These are phyloP conservation scores for Bruguiera gymnorhiza DNA, from an alignment of 345 rosid genomes.

Conservation along the genomic window DNA sequence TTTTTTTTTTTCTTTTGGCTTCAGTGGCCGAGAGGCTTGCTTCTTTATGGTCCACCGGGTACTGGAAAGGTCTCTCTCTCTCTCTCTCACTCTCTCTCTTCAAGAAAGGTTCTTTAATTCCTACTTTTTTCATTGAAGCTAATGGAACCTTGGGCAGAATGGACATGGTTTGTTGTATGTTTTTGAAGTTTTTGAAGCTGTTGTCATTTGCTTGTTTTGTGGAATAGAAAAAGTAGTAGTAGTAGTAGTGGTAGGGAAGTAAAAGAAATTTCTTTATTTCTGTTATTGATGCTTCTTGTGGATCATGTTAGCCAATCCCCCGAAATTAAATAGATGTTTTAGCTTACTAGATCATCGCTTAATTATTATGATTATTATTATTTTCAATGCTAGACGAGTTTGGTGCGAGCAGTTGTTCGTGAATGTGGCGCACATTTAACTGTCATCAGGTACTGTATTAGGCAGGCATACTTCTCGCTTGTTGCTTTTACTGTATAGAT, in stretches of 20 bases:
- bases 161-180: background rate
- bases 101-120: background rate
- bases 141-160: background rate
- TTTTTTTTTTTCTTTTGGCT: background rate
- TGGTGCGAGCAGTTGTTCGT: conserved; percentile 84
- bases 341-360: too few relatives aligned
- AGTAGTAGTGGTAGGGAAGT: too few relatives aligned
- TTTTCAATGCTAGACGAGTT: conserved; percentile 56
- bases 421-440: conserved; percentile 79
- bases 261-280: too few relatives aligned
- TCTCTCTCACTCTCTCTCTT: background rate
- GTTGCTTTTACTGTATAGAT: too few relatives aligned
- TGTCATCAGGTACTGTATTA: conserved; percentile 57
- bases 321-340: too few relatives aligned
- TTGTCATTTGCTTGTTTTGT: background rate
- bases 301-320: too few relatives aligned
- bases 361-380: too few relatives aligned
- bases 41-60: conserved; percentile 88
- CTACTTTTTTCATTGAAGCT: background rate
- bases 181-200: background rate
- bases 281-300: too few relatives aligned
- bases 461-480: background rate
- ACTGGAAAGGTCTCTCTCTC: conserved; percentile 73
- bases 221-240: too few relatives aligned
- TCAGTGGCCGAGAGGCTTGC: conserved; percentile 88